These are phyloP conservation scores for Phalaenopsis aphrodite DNA, from an alignment of 106 monocot species.

Conservation along the genomic window DNA sequence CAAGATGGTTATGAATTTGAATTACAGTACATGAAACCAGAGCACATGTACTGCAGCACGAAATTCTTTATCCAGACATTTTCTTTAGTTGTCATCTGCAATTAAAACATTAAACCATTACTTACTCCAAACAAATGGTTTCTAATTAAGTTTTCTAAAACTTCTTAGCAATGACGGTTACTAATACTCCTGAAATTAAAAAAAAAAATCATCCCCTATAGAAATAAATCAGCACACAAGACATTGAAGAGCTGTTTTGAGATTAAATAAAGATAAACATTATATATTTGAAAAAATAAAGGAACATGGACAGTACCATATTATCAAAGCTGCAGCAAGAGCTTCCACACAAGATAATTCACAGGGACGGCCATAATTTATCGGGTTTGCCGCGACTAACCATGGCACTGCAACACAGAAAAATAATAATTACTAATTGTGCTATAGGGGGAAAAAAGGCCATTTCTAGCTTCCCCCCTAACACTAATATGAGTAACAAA, in stretches of 20 bases:
- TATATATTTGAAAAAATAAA: background rate
- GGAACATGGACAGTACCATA: slow-evolving; percentile 46
- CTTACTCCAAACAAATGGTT: background rate
- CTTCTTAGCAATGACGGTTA: background rate
- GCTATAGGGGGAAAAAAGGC: background rate
- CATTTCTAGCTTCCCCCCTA: background rate
- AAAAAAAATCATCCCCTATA: background rate
- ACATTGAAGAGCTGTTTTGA: background rate
- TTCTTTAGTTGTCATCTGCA: background rate
- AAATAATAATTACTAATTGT: slow-evolving; percentile 6
- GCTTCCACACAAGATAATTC: slow-evolving; percentile 98
- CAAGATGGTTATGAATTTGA: background rate
- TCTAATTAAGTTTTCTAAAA: background rate
- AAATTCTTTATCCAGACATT: background rate
- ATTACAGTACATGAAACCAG: background rate
- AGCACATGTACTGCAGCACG: background rate
- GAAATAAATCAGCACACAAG: slow-evolving; percentile 6
- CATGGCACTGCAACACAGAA: slow-evolving; percentile 71
- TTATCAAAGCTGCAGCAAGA: slow-evolving; percentile 84
- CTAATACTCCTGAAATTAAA: background rate
- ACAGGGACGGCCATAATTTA: slow-evolving; percentile 94
- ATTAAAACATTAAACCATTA: background rate
- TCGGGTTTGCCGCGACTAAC: slow-evolving; percentile 98
- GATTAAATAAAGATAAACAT: background rate
- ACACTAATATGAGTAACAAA: background rate